These are phyloP conservation scores for Coniochaeta pulveracea DNA, from an alignment of 2,329 filamentous ascomycete species.

Conservation along the genomic window DNA sequence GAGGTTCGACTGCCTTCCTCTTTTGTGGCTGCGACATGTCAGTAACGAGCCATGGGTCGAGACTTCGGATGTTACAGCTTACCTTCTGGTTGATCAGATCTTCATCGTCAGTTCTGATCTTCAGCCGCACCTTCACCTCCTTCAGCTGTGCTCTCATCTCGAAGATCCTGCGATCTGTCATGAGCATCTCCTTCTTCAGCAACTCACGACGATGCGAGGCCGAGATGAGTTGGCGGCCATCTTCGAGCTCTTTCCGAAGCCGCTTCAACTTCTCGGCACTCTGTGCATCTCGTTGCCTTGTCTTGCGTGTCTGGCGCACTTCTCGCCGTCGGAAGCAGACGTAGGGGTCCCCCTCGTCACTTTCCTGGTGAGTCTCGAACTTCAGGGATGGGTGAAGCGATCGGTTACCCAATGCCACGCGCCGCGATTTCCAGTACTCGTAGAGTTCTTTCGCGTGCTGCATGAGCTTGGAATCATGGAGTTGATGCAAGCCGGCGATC, in stretches of 20 bases:
- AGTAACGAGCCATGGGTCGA: slow-evolving; percentile 4
- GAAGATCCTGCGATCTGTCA: slow-evolving; percentile 67
- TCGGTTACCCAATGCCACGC: slow-evolving; percentile 56
- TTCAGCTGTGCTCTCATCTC: slow-evolving; percentile 74
- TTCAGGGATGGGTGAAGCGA: slow-evolving; percentile 71
- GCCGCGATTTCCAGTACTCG: slow-evolving; percentile 74
- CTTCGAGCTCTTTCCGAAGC: slow-evolving; percentile 80
- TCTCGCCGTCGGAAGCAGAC: slow-evolving; percentile 96
- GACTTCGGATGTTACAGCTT: slow-evolving; percentile 25
- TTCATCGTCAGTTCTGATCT: slow-evolving; percentile 87
- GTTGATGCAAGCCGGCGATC: slow-evolving; percentile 51
- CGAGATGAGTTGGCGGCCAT: slow-evolving; percentile 69
- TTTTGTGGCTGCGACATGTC: slow-evolving; percentile 51
- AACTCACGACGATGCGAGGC: slow-evolving; percentile 72
- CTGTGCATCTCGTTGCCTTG: slow-evolving; percentile 83
- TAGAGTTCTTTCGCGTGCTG: slow-evolving; percentile 67
- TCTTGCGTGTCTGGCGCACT: slow-evolving; percentile 89
- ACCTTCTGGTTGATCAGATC: slow-evolving; percentile 93
- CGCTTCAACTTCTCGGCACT: slow-evolving; percentile 91
- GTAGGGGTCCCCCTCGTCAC: slow-evolving; percentile 91
- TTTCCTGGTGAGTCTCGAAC: slow-evolving; percentile 89
- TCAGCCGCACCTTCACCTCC: slow-evolving; percentile 76
- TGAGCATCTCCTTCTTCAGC: slow-evolving; percentile 65
- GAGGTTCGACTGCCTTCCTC: slow-evolving; percentile 51
- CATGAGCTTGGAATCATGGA: slow-evolving; percentile 36